Conservation (phyloP, 768 basidiomycete genomes). For the Boletus patriciae region DNA sequence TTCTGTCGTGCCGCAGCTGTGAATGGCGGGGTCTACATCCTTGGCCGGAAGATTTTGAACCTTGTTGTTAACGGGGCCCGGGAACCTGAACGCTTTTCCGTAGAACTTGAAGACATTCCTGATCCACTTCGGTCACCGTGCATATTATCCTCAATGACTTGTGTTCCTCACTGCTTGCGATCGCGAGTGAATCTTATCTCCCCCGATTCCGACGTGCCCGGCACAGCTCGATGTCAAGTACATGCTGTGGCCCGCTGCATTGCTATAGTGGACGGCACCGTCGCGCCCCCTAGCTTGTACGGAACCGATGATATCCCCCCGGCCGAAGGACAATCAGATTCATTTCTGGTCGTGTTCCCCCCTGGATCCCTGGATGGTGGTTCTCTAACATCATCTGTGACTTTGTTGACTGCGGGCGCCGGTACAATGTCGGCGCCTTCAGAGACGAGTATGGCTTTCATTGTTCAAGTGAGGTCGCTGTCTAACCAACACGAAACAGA, state of each 20-base stretch:
- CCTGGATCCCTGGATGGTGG: constrained; percentile 54
- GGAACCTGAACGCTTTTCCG: constrained; percentile 34
- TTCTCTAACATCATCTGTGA: constrained; percentile 52
- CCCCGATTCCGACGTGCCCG: neutral
- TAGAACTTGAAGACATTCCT: constrained; percentile 60
- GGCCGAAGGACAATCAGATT: constrained; percentile 45
- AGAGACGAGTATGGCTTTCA: constrained; percentile 51
- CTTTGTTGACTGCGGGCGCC: constrained; percentile 67
- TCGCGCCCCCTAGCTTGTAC: constrained; percentile 29
- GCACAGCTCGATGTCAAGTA: constrained; percentile 3
- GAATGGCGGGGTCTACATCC: constrained; percentile 68
- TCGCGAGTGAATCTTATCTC: constrained; percentile 21
- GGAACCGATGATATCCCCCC: constrained; percentile 19
- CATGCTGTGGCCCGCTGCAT: constrained; percentile 47
- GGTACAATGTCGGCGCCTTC: constrained; percentile 72
- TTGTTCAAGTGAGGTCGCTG: neutral
- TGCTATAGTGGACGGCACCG: constrained; percentile 45
- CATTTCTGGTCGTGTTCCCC: constrained; percentile 72
- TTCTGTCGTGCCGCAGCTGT: constrained; percentile 89
- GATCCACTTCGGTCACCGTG: constrained; percentile 56
- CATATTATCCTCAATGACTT: constrained; percentile 50
- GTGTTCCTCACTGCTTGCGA: constrained; percentile 33
- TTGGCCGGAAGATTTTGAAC: constrained; percentile 45
- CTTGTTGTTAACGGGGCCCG: constrained; percentile 31
- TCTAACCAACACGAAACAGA: constrained; percentile 37